Conservation (phyloP, 306 rosid genomes). For the Oxytropis ochrocephala region DNA sequence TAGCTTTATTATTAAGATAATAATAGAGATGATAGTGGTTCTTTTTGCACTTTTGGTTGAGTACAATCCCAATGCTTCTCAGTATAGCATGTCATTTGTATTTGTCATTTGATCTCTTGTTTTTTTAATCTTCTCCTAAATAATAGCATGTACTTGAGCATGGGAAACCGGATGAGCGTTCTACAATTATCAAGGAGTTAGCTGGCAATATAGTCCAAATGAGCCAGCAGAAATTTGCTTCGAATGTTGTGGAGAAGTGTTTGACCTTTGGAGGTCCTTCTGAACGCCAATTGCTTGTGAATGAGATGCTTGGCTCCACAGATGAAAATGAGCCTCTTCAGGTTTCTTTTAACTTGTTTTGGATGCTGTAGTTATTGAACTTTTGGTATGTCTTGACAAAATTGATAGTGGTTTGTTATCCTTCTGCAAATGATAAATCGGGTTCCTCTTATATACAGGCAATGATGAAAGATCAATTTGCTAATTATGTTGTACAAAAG, state of each 20-base stretch:
- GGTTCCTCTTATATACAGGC: constrained; percentile 19
- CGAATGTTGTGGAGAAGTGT: constrained; percentile 57
- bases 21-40: background rate
- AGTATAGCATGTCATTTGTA: background rate
- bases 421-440: background rate
- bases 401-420: background rate
- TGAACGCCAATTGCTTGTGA: constrained; percentile 76
- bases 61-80: background rate
- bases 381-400: background rate
- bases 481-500: constrained; percentile 73
- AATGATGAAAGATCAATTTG: constrained; percentile 64
- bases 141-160: constrained; percentile 81
- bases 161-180: constrained; percentile 88
- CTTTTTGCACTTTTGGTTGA: background rate
- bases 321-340: constrained; percentile 98
- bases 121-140: background rate
- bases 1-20: background rate
- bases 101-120: constrained; percentile 1
- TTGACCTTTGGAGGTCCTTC: constrained; percentile 81
- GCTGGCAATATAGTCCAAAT: constrained; percentile 73
- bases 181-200: constrained; percentile 79
- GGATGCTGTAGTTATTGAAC: background rate
- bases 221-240: constrained; percentile 5
- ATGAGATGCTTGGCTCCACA: constrained; percentile 91
- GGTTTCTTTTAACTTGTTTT: constrained; percentile 6